Evolutionary conservation across 371 early-diverging fungal species (phyloP).

Genomic region (Mucor circinelloides): DNA sequence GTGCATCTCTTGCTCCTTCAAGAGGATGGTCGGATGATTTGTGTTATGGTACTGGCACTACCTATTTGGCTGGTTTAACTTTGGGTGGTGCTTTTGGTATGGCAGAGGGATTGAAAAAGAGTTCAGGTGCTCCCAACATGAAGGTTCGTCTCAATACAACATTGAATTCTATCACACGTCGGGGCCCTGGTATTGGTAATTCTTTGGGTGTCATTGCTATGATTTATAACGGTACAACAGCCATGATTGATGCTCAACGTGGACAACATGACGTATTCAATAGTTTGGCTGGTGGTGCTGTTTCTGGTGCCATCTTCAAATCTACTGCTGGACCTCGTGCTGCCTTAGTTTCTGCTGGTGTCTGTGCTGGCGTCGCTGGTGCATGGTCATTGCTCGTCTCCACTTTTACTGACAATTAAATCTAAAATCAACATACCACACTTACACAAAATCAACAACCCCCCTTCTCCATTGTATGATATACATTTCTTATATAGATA

Average conservation of each 20-base stretch:
- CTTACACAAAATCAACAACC: not conserved
- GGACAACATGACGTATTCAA: slow-evolving; percentile 70
- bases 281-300: slow-evolving; percentile 73
- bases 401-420: slow-evolving; percentile 34
- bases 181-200: slow-evolving; percentile 88
- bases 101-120: slow-evolving; percentile 73
- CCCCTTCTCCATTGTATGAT: slow-evolving; percentile 1
- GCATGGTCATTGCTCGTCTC: slow-evolving; percentile 49
- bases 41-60: slow-evolving; percentile 86
- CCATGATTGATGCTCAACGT: slow-evolving; percentile 65
- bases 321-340: slow-evolving; percentile 64
- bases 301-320: slow-evolving; percentile 81
- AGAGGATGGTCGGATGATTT: slow-evolving; percentile 85
- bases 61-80: slow-evolving; percentile 78
- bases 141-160: slow-evolving; percentile 84
- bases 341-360: slow-evolving; percentile 58
- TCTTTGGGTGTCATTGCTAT: slow-evolving; percentile 82
- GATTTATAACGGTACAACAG: slow-evolving; percentile 78
- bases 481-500: not conserved
- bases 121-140: slow-evolving; percentile 55
- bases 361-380: slow-evolving; percentile 61
- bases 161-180: slow-evolving; percentile 81
- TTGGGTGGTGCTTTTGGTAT: slow-evolving; percentile 83
- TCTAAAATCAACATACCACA: not conserved
- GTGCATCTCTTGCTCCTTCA: slow-evolving; percentile 66